Conservation (phyloP, 1,139 yeast genomes). For the Saccharomyces hybrid region DNA sequence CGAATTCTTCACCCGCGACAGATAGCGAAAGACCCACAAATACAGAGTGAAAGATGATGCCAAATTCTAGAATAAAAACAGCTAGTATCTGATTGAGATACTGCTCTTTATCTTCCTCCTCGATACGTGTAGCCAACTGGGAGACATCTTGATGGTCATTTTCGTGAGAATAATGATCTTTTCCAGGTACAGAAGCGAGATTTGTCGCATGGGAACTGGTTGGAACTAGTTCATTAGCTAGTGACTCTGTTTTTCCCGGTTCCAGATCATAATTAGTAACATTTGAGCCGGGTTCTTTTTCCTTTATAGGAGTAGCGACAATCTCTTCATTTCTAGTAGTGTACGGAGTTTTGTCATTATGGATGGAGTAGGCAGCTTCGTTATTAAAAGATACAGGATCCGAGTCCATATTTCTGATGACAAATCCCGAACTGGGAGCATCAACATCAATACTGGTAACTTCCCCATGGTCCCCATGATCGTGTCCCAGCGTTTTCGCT, state of each 20-base stretch:
- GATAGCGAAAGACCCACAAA: constrained; percentile 71
- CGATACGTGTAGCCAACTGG: constrained; percentile 36
- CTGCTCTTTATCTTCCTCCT: constrained; percentile 9
- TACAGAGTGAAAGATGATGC: constrained; percentile 72
- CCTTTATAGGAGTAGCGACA: neutral
- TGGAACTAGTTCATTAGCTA: neutral
- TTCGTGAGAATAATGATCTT: constrained; percentile 44
- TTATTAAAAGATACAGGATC: neutral
- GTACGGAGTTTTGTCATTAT: neutral
- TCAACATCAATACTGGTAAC: neutral
- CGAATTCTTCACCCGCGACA: constrained; percentile 67
- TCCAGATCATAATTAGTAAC: neutral
- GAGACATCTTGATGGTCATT: constrained; percentile 52
- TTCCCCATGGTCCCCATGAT: constrained; percentile 1
- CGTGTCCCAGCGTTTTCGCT: constrained; percentile 8
- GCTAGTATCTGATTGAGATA: constrained; percentile 34
- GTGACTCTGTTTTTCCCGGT: neutral
- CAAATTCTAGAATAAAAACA: constrained; percentile 64
- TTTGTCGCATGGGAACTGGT: neutral
- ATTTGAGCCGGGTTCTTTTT: neutral
- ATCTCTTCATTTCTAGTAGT: neutral
- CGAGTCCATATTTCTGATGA: neutral
- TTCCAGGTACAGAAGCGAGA: constrained; percentile 24
- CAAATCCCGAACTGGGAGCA: neutral
- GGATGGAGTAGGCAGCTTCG: neutral